Evolutionary conservation across 805 yeast genomes (phyloP).

Genomic region (Candida koratica): DNA sequence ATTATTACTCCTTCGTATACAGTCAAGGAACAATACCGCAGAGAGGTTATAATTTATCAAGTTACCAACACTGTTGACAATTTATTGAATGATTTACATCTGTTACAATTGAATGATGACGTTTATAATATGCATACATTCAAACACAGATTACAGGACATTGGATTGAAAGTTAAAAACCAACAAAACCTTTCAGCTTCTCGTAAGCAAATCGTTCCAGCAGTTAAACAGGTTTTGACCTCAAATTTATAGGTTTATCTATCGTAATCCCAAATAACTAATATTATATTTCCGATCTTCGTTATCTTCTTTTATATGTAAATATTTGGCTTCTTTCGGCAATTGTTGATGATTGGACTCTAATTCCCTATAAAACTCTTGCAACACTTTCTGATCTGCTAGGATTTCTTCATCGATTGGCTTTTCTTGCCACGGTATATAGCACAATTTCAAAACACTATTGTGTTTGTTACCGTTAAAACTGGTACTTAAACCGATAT

Average conservation of each 20-base stretch:
- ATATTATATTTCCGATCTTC: slow-evolving; percentile 17
- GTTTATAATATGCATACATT: slow-evolving; percentile 19
- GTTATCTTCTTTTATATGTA: slow-evolving; percentile 16
- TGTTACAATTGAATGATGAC: slow-evolving; percentile 23
- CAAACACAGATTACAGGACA: slow-evolving; percentile 7
- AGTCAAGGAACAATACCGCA: slow-evolving; percentile 25
- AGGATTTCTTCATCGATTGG: slow-evolving; percentile 17
- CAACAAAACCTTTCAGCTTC: slow-evolving; percentile 56
- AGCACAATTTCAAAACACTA: slow-evolving; percentile 30
- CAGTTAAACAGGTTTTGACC: slow-evolving; percentile 33
- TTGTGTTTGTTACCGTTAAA: slow-evolving; percentile 14
- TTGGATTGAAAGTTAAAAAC: slow-evolving; percentile 35
- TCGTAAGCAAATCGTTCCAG: slow-evolving; percentile 85
- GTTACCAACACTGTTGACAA: neutral
- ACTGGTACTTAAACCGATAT: slow-evolving; percentile 30
- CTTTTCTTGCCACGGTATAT: slow-evolving; percentile 16
- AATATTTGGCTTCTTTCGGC: slow-evolving; percentile 1
- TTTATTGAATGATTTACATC: slow-evolving; percentile 1
- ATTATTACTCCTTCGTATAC: slow-evolving; percentile 39
- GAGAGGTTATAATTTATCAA: slow-evolving; percentile 11
- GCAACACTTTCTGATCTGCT: slow-evolving; percentile 13
- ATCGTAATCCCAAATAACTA: slow-evolving; percentile 21
- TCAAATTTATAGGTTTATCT: neutral
- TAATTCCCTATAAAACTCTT: slow-evolving; percentile 17
- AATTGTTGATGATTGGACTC: slow-evolving; percentile 16